Conservation (phyloP, 2,329 filamentous ascomycete genomes). For the Thelonectria rubi region DNA sequence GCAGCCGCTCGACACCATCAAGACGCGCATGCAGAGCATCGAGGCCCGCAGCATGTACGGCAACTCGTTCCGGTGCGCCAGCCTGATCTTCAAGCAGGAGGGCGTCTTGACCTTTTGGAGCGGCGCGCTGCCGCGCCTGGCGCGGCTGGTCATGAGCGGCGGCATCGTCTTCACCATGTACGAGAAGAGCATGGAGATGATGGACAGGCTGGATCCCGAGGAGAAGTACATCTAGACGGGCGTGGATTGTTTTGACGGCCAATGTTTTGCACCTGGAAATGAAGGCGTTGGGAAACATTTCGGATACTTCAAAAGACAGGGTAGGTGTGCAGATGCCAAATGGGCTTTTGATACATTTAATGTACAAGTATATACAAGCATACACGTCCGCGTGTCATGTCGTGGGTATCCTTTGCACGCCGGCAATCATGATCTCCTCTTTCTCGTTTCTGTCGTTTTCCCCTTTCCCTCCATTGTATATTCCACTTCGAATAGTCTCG, state of each 20-base stretch:
- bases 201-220: slow-evolving; percentile 83
- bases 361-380: slow-evolving; percentile 38
- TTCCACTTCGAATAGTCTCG: not conserved
- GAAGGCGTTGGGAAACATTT: slow-evolving; percentile 29
- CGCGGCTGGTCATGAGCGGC: slow-evolving; percentile 85
- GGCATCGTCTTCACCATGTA: slow-evolving; percentile 99
- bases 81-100: slow-evolving; percentile 86
- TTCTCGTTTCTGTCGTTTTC: not conserved
- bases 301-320: slow-evolving; percentile 6
- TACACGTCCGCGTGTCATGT: slow-evolving; percentile 24
- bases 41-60: slow-evolving; percentile 84
- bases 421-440: slow-evolving; percentile 23
- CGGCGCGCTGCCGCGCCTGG: slow-evolving; percentile 86
- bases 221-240: slow-evolving; percentile 78
- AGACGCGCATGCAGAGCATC: slow-evolving; percentile 97
- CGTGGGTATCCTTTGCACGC: slow-evolving; percentile 32
- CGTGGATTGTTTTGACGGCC: too few species aligned
- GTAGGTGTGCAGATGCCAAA: slow-evolving; percentile 19
- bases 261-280: not conserved
- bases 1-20: slow-evolving; percentile 87
- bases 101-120: slow-evolving; percentile 93
- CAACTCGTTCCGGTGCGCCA: slow-evolving; percentile 86
- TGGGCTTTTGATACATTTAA: slow-evolving; percentile 40
- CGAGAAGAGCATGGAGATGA: slow-evolving; percentile 92
- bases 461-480: not conserved